phyloP scores from a whole-genome alignment of 805 yeast genomes.

The Metschnikowia amazonensis region DNA sequence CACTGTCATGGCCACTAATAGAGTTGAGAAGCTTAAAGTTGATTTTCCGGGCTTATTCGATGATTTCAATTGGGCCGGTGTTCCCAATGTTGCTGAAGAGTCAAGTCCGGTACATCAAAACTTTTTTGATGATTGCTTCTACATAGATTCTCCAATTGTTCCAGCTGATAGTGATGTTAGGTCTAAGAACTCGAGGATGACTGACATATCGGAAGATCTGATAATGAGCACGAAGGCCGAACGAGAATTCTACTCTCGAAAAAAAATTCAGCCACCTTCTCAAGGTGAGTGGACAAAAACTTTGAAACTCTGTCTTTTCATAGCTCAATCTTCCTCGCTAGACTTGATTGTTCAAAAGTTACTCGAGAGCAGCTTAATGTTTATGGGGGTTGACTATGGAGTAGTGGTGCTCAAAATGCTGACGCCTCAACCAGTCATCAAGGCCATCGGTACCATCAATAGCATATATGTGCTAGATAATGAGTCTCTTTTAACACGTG shows the following conservation, averaged over 20 bases:
- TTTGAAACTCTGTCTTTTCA: constrained; percentile 44
- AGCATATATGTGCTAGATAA: constrained; percentile 22
- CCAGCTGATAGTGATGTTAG: not conserved
- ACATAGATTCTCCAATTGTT: not conserved
- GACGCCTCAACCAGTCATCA: constrained; percentile 23
- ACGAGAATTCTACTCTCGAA: not conserved
- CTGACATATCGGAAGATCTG: constrained; percentile 2
- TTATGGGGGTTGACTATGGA: constrained; percentile 34
- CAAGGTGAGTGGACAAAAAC: constrained; percentile 29
- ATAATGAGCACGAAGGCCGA: not conserved
- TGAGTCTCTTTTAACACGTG: constrained; percentile 36
- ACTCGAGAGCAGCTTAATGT: constrained; percentile 35
- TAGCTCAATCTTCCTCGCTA: constrained; percentile 44
- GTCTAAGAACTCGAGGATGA: not conserved
- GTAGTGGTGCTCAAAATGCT: constrained; percentile 23
- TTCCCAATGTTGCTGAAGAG: constrained; percentile 13
- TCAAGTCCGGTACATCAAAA: constrained; percentile 5
- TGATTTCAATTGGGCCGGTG: constrained; percentile 32
- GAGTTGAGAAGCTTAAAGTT: constrained; percentile 22
- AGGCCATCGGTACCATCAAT: constrained; percentile 28
- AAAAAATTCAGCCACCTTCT: constrained; percentile 6
- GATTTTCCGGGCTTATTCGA: constrained; percentile 27
- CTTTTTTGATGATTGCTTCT: constrained; percentile 8
- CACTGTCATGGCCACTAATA: constrained; percentile 24
- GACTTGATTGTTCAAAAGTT: constrained; percentile 36